phyloP scores from a whole-genome alignment of 2,329 filamentous ascomycete species.

The Penicillium sp. region DNA sequence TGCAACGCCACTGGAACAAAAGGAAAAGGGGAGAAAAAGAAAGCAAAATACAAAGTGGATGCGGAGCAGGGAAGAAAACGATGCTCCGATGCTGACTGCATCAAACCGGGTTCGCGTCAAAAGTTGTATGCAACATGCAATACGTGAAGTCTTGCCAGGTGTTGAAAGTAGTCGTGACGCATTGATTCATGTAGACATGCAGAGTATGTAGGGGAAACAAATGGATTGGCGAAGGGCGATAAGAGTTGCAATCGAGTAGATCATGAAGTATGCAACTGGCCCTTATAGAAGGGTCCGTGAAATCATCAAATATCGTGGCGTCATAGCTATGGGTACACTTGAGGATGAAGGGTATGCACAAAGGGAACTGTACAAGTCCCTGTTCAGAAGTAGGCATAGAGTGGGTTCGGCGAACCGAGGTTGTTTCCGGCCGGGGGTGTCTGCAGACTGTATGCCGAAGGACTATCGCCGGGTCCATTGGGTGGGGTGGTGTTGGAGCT shows the following conservation, averaged over 20 bases:
- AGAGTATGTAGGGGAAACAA: conserved; percentile 17
- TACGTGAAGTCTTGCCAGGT: conserved; percentile 18
- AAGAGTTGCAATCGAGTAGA: conserved; percentile 8
- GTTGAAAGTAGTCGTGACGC: conserved; percentile 19
- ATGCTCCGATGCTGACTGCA: conserved; percentile 13
- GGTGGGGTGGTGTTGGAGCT: conserved; percentile 7
- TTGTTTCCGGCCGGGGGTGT: conserved; percentile 27
- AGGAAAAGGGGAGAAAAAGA: not conserved
- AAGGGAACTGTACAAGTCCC: conserved; percentile 12
- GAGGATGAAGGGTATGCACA: conserved; percentile 20
- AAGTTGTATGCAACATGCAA: conserved; percentile 19
- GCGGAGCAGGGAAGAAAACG: not conserved
- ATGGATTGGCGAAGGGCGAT: conserved; percentile 4
- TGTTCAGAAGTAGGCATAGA: conserved; percentile 34
- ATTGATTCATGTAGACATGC: conserved; percentile 17
- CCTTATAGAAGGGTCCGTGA: conserved; percentile 23
- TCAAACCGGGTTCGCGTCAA: conserved; percentile 15
- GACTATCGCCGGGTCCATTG: conserved; percentile 23
- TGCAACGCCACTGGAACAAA: not conserved
- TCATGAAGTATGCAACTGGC: conserved; percentile 18
- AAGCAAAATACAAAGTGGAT: conserved; percentile 7
- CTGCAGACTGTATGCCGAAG: conserved; percentile 29
- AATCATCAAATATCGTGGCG: conserved; percentile 33
- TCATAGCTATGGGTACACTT: conserved; percentile 40
- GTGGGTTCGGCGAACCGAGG: conserved; percentile 26